Percentiles rank a stretch among this genome's conserved stretches.
Evolutionary conservation across 345 rosid species (phyloP).

Genomic region (Brassica napus): DNA sequence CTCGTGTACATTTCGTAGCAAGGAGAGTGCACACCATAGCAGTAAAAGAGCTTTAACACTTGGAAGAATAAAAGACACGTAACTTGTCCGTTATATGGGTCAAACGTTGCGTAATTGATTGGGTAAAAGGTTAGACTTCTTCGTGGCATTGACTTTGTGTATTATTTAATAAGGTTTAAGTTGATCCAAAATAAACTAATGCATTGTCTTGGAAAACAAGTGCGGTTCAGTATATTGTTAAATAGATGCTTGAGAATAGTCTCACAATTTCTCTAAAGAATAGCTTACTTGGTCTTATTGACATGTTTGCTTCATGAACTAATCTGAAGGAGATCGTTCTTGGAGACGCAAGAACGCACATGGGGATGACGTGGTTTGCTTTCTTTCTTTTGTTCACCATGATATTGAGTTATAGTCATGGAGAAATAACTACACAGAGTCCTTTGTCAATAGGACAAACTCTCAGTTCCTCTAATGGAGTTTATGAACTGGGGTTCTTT

Average conservation of each 20-base stretch:
- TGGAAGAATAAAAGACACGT: too few species aligned
- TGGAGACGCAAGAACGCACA: slow-evolving; percentile 7
- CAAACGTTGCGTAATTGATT: not conserved
- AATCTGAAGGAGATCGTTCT: not conserved
- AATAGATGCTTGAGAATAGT: slow-evolving; percentile 4
- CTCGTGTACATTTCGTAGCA: too few species aligned
- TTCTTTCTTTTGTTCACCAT: slow-evolving; percentile 11
- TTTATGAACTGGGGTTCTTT: slow-evolving; percentile 44
- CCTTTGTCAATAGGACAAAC: slow-evolving; percentile 28
- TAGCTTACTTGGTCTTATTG: not conserved
- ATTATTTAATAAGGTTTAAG: not conserved
- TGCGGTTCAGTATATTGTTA: not conserved
- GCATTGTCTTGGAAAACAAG: slow-evolving; percentile 5
- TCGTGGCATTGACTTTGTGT: not conserved
- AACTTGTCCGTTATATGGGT: not conserved
- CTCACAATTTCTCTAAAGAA: not conserved
- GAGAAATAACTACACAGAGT: not conserved
- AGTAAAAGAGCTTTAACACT: too few species aligned
- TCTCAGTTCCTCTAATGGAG: slow-evolving; percentile 27
- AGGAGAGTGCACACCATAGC: too few species aligned
- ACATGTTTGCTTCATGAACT: not conserved
- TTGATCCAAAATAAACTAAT: not conserved
- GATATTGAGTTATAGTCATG: not conserved
- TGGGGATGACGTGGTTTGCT: slow-evolving; percentile 1
- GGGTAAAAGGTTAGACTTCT: not conserved